Evolutionary conservation across 495 filamentous ascomycete genomes (phyloP), one percentile per base, ranked within the genome.

Genomic region (Hypoxylon subgilvum): DNA sequence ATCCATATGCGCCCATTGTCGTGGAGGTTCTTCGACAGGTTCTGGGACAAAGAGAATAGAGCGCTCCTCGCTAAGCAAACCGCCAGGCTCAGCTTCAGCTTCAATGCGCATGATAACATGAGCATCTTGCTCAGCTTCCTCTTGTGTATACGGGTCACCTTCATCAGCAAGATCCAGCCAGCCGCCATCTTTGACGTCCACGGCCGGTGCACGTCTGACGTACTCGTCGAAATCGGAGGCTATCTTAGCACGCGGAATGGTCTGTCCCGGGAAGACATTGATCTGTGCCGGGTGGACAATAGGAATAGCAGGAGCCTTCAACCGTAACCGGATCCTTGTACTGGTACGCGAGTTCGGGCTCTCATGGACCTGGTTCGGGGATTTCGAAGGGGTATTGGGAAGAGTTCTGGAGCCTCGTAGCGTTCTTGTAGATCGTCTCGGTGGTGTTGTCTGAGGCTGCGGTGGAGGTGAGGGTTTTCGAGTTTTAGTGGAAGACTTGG

Each of bases 1-100:
- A 66, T 97, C 92, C 51, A 83, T 81, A 65, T 96, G 92, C 12
- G 86, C 85, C 74, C 90, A 96, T 47, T 90, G 90, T 51, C 81
- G 83, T 4, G 86, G 81, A 2, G 88, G 89, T 57, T 90, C 87
- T 36, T 84, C 80, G 52, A 89, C 89, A 0, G 85, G 80, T 19
- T 96, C 91, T 0, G 88, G 86, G n/a, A 84, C 77, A 65, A 88
- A 96, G 22, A 88, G 75, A 2, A 85, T 88, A 68, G 89, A 94
- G 14, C 81, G 80, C 41, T 86, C 85, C 30, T 77, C 69, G 54
- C 86, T 89, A 21, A 97, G 79, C 6, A 89, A 64, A 0, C 95
- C 91, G 19, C 89, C 90, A 19, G 86, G 84, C 65, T 88, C 76
- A 6, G 81, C 83, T 46, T 88, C 92, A 53, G 83, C 74, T 41